Conservation (phyloP, 768 basidiomycete genomes). For the Tulasnella sp. region DNA sequence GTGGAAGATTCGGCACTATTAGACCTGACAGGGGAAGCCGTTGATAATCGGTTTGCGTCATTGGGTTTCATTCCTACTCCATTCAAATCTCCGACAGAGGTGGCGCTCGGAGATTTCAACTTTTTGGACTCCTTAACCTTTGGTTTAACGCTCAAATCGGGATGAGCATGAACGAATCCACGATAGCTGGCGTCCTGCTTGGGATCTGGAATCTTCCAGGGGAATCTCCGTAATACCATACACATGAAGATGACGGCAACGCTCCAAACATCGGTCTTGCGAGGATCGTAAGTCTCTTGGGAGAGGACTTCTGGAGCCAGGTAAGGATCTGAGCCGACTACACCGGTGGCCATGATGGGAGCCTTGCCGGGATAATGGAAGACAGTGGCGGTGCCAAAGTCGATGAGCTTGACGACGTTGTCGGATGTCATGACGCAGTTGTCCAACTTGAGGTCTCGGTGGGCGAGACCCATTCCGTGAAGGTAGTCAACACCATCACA, state of each 20-base stretch:
- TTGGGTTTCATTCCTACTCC: too few species aligned
- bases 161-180: conserved; percentile 85
- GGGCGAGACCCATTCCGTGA: conserved; percentile 92
- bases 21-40: too few species aligned
- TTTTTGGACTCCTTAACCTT: conserved; percentile 17
- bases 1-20: too few species aligned
- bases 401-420: conserved; percentile 96
- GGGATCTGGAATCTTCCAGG: conserved; percentile 95
- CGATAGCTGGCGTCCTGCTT: conserved; percentile 87
- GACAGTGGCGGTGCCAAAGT: conserved; percentile 99
- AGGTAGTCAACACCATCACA: conserved; percentile 97
- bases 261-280: conserved; percentile 98
- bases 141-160: conserved; percentile 52
- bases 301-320: conserved; percentile 90
- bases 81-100: too few species aligned
- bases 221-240: conserved; percentile 94
- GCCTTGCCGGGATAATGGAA: conserved; percentile 96
- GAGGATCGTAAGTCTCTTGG: conserved; percentile 75
- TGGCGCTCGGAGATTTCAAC: neutral
- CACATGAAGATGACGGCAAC: conserved; percentile 98
- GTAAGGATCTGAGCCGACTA: conserved; percentile 97
- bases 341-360: conserved; percentile 61
- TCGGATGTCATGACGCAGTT: conserved; percentile 97
- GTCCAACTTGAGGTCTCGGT: conserved; percentile 97
- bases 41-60: neutral